A percentile compares a stretch with the other conserved stretches of the same genome.
Conservation (phyloP, 2,329 filamentous ascomycete genomes). For the Nigrospora oryzae region DNA sequence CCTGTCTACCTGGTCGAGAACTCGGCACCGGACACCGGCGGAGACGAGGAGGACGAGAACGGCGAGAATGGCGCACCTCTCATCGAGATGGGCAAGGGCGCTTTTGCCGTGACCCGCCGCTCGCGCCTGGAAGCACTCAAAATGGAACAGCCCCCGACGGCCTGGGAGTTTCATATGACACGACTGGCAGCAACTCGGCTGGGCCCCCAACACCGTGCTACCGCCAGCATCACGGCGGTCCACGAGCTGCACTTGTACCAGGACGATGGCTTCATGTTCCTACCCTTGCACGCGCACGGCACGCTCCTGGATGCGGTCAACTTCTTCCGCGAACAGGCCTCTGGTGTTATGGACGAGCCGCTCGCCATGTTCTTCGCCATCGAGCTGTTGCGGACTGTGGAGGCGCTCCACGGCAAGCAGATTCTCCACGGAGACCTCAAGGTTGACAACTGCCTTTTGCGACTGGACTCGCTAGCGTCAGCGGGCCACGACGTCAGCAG, state of each 20-base stretch:
- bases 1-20: constrained; percentile 89
- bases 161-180: constrained; percentile 98
- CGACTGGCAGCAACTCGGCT: constrained; percentile 71
- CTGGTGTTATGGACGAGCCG: constrained; percentile 77
- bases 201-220: constrained; percentile 59
- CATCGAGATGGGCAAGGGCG: constrained; percentile 52
- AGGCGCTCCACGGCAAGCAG: constrained; percentile 71
- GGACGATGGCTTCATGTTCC: constrained; percentile 81
- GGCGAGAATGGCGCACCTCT: constrained; percentile 28
- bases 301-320: constrained; percentile 95
- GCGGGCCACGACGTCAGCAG: constrained; percentile 38
- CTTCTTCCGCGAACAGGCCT: constrained; percentile 62
- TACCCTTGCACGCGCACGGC: constrained; percentile 82
- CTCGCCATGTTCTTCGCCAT: constrained; percentile 93
- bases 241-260: constrained; percentile 89
- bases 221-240: constrained; percentile 70
- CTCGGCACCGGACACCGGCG: constrained; percentile 38
- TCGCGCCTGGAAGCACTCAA: constrained; percentile 75
- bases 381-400: constrained; percentile 83
- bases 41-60: constrained; percentile 24
- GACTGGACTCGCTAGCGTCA: constrained; percentile 51
- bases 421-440: constrained; percentile 93
- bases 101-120: constrained; percentile 48
- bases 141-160: constrained; percentile 80
- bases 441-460: constrained; percentile 87